phyloP scores from a whole-genome alignment of 2,329 filamentous ascomycete genomes.

The Verticillium klebahnii region DNA sequence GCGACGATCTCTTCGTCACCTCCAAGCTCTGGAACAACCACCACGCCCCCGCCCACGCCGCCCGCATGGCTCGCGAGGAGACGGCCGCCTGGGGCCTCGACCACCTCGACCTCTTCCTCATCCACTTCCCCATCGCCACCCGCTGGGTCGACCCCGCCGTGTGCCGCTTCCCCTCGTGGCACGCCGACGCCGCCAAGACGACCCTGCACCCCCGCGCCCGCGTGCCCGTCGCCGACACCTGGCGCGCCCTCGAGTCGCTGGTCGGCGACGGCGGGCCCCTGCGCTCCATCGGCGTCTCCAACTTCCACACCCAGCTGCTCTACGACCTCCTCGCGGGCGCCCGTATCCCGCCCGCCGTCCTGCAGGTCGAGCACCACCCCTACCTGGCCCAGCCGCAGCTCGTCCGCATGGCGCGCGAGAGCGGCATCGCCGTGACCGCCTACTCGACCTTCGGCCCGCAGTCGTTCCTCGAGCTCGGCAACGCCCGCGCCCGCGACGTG shows the following conservation, averaged over 20 bases:
- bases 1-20: conserved; percentile 77
- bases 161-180: conserved; percentile 33
- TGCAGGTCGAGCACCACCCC: conserved; percentile 67
- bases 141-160: conserved; percentile 37
- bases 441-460: conserved; percentile 63
- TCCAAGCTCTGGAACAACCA: conserved; percentile 85
- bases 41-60: conserved; percentile 61
- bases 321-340: conserved; percentile 59
- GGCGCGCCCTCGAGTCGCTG: conserved; percentile 56
- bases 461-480: conserved; percentile 26
- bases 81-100: conserved; percentile 59
- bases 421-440: conserved; percentile 55
- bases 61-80: conserved; percentile 48
- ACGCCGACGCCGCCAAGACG: conserved; percentile 35
- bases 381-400: conserved; percentile 58
- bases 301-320: conserved; percentile 53
- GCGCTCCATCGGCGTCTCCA: conserved; percentile 55
- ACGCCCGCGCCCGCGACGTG: conserved; percentile 17
- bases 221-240: conserved; percentile 49
- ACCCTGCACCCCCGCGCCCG: conserved; percentile 26
- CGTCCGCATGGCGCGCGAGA: conserved; percentile 49
- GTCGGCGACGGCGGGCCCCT: conserved; percentile 35
- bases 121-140: conserved; percentile 53
- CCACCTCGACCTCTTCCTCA: conserved; percentile 66
- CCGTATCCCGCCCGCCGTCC: conserved; percentile 43